Base-by-base conservation (phyloP, 257 asterid genomes). In the Anisodus acutangulus region DNA sequence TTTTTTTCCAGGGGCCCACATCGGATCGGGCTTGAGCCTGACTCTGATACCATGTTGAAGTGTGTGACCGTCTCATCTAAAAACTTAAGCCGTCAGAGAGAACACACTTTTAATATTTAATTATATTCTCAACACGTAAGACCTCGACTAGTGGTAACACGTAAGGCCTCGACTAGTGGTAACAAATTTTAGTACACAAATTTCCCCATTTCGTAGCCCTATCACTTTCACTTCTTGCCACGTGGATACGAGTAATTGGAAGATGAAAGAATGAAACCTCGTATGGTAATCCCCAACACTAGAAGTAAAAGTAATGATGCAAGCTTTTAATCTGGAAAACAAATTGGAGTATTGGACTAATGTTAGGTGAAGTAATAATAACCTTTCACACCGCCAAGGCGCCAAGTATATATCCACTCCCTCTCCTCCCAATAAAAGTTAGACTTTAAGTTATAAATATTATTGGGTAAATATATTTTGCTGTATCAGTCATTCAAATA, bases 311-410 rank as follows among this genome's bases (percentile, higher is more conserved):
- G 31, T 39, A 39, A 39, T 68, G 26, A 68, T 68, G 13, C 26
- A 68, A 69, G 8, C 54, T 39, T 1, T 69, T 69, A 69, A 39
- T 39, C 13, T 39, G 31, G 2, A 69, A 39, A 69, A 69, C 54
- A 69, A 69, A 8, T 39, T 16, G 22, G 54, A 41, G 13, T 69
- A 8, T 39, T 16, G 22, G 78, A 41, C 31, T 69, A 3, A 15
- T 68, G 51, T 68, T 68, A 15, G 78, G 54, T 69, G 78, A 69
- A 39, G 78, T 39, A 69, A 69, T 69, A 4, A 16, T 68, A 13
- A 13, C 76, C 74, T 67, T 67, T 67, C 49, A 67, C 49, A 67
- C 49, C 49, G 11, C 11, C 74, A 31, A 66, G 39, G 72, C 72
- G 74, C 74, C 10, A 67, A 67, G 3, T 35, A 67, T 67, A 67